Evolutionary conservation across 2,329 filamentous ascomycete genomes (phyloP), one percentile per base, ranked within the genome.

Genomic region (Colletotrichum sp.): DNA sequence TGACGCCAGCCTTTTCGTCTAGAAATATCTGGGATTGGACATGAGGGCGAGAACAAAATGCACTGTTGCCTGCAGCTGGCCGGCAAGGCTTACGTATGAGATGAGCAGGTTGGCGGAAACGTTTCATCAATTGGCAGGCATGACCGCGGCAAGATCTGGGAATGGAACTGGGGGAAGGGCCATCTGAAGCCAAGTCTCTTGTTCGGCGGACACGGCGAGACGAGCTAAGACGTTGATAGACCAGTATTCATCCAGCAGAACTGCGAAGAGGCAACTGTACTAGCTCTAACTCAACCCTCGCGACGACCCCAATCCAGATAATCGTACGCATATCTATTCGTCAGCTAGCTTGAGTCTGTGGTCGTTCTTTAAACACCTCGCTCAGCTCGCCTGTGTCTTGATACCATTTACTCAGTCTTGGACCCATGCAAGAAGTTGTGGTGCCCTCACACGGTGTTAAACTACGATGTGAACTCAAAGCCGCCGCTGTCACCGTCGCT

Each of bases 391-490:
- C 22, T 22, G 22, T 22, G 22, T 32, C 10, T 32, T 32, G 32
- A 34, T 34, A 34, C 12, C 13, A 36, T 4, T 4, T 15, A 6
- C 34, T 36, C 0, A 36, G 3, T 0, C 34, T 39, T 39, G 36
- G 36, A 22, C 22, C 22, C 22, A 22, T 22, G 22, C 22, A 22
- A 22, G 22, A 22, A 22, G 22, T 39, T 39, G 7, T 5, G 36
- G 36, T 39, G 1, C 18, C 36, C 18, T 39, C 36, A 2, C 16
- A 5, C 0, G 36, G 15, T 39, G 15, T 18, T 39, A 2, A 18
- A 2, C 15, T 0, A 1, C 36, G 7, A 9, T 0, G 7, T 39
- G 8, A 39, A 18, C 4, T 39, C 1, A 9, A 5, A 5, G 1
- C 7, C 4, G 36, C 36, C 36, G 36, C 4, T 16, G 13, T 18